Conservation (phyloP, 2,329 filamentous ascomycete genomes). For the Colletotrichum liaoningense region DNA sequence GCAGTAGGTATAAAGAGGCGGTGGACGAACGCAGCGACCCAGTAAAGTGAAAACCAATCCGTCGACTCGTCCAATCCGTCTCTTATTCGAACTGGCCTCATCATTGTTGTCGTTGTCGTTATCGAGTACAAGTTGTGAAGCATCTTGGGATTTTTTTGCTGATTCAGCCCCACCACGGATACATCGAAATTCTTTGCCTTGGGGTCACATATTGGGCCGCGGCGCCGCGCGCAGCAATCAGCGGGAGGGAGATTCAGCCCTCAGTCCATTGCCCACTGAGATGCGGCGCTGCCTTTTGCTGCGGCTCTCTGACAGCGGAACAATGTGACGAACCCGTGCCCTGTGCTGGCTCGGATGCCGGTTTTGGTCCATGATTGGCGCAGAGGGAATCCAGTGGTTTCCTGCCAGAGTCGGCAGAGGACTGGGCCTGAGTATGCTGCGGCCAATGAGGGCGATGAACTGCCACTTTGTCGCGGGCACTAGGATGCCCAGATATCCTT, state of each 20-base stretch:
- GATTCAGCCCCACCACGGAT: conserved; percentile 26
- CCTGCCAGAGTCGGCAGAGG: conserved; percentile 14
- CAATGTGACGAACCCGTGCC: conserved; percentile 38
- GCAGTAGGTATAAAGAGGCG: conserved; percentile 33
- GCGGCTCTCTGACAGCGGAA: conserved; percentile 28
- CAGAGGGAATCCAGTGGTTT: conserved; percentile 30
- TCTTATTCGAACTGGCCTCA: not conserved
- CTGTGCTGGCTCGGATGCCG: conserved; percentile 32
- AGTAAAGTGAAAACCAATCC: not conserved
- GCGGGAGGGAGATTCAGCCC: conserved; percentile 1
- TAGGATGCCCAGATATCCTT: conserved; percentile 23
- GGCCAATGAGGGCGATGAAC: conserved; percentile 29
- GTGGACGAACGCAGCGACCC: conserved; percentile 27
- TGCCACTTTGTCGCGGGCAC: conserved; percentile 21
- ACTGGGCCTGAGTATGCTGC: conserved; percentile 8
- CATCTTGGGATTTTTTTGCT: not conserved
- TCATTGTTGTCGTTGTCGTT: not conserved
- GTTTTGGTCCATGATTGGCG: conserved; percentile 36
- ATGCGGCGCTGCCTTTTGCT: conserved; percentile 24
- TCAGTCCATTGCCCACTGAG: conserved; percentile 13
- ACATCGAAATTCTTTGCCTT: conserved; percentile 1
- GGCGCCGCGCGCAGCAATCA: conserved; percentile 2
- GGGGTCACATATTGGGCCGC: conserved; percentile 19
- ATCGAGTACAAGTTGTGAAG: not conserved
- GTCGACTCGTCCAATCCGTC: not conserved